These are phyloP conservation scores for Globisporangium nodosum DNA, from an alignment of 352 stramenopile genomes.

Conservation along the genomic window DNA sequence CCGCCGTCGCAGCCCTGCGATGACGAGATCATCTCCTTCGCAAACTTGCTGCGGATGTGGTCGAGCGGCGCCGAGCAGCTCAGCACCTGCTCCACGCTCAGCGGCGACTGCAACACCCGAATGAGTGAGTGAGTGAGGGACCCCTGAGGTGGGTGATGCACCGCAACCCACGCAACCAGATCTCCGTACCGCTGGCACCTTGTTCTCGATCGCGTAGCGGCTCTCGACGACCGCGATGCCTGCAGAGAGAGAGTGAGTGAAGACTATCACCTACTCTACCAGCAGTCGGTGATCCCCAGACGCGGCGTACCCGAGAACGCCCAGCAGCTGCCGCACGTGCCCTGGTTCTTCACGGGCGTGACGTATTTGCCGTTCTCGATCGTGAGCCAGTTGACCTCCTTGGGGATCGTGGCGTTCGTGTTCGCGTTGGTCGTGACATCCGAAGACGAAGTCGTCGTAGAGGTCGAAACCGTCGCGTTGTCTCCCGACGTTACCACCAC, in stretches of 20 bases:
- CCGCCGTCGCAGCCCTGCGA: conserved; percentile 82
- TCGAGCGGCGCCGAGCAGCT: conserved; percentile 68
- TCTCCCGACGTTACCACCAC: not conserved
- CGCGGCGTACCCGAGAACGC: conserved; percentile 68
- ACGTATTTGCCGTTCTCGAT: conserved; percentile 72
- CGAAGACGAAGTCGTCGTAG: conserved; percentile 1
- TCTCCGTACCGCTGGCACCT: conserved; percentile 41
- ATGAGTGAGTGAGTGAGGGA: not conserved
- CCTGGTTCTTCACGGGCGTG: conserved; percentile 92
- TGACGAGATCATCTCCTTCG: conserved; percentile 66
- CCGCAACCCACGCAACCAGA: not conserved
- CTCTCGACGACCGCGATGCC: conserved; percentile 70
- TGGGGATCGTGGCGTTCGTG: conserved; percentile 24
- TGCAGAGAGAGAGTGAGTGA: conserved; percentile 2
- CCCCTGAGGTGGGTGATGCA: not conserved
- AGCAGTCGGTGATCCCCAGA: not conserved
- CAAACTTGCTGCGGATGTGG: conserved; percentile 70
- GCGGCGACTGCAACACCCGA: conserved; percentile 24
- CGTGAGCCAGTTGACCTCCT: conserved; percentile 63
- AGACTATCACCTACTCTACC: too few species aligned
- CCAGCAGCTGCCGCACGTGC: conserved; percentile 91
- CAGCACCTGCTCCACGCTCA: conserved; percentile 85
- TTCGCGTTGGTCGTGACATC: conserved; percentile 9
- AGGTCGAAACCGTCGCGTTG: not conserved
- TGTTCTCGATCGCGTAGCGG: conserved; percentile 69